phyloP scores from a whole-genome alignment of 805 yeast genomes.

The Saturnispora besseyi region DNA sequence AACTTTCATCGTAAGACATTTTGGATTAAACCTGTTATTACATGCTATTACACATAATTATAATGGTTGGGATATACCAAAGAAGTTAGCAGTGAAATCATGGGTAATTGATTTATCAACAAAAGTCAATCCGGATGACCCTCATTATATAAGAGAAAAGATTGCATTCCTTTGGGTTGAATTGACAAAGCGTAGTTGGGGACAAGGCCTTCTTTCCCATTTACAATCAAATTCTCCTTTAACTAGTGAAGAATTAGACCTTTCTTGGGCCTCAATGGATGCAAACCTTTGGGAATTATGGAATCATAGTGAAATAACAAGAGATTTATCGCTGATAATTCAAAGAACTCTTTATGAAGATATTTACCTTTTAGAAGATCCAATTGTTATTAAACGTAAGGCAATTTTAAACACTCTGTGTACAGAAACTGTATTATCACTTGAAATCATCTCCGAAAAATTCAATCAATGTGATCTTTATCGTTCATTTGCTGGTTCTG shows the following conservation, averaged over 20 bases:
- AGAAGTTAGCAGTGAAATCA: slow-evolving; percentile 57
- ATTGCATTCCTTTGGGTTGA: slow-evolving; percentile 86
- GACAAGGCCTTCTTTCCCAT: slow-evolving; percentile 43
- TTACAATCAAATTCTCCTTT: neutral
- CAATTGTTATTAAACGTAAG: slow-evolving; percentile 74
- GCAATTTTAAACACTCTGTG: slow-evolving; percentile 73
- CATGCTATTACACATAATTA: slow-evolving; percentile 55
- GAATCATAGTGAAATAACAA: slow-evolving; percentile 50
- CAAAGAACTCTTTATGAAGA: slow-evolving; percentile 88
- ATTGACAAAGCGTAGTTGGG: slow-evolving; percentile 88
- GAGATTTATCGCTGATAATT: slow-evolving; percentile 72
- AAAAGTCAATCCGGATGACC: slow-evolving; percentile 55
- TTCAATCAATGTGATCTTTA: slow-evolving; percentile 63
- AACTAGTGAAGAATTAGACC: slow-evolving; percentile 34
- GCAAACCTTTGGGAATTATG: slow-evolving; percentile 63
- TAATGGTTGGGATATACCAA: slow-evolving; percentile 44
- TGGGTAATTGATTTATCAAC: slow-evolving; percentile 80
- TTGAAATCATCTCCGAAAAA: slow-evolving; percentile 46
- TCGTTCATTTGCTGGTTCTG: slow-evolving; percentile 53
- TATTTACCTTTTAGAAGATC: slow-evolving; percentile 82
- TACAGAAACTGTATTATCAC: slow-evolving; percentile 74
- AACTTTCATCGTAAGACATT: slow-evolving; percentile 73
- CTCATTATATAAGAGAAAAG: slow-evolving; percentile 85
- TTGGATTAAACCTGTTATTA: slow-evolving; percentile 75
- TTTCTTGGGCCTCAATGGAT: slow-evolving; percentile 89